These are phyloP conservation scores for Pisolithus tinctorius DNA, from an alignment of 768 basidiomycete genomes.

Conservation along the genomic window DNA sequence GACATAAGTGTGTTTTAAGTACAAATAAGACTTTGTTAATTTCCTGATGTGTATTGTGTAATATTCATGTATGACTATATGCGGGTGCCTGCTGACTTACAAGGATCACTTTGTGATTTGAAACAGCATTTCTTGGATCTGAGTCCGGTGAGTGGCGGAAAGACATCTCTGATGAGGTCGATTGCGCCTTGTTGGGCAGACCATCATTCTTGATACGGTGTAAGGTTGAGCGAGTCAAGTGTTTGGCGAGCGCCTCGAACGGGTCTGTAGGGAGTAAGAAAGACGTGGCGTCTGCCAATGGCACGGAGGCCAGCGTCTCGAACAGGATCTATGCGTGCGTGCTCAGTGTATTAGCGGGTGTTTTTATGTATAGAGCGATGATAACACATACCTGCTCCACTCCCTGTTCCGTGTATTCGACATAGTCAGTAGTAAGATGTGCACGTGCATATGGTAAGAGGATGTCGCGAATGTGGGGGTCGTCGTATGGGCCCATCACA, in stretches of 20 bases:
- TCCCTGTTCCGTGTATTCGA: slow-evolving; percentile 44
- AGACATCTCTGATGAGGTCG: too few species aligned
- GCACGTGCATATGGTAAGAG: slow-evolving; percentile 46
- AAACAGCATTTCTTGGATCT: slow-evolving; percentile 26
- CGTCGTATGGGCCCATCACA: background rate
- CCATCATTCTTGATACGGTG: too few species aligned
- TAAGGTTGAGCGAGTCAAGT: slow-evolving; percentile 46
- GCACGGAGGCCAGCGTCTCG: slow-evolving; percentile 35
- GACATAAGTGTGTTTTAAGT: too few species aligned
- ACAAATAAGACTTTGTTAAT: too few species aligned
- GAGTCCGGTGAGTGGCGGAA: slow-evolving; percentile 33
- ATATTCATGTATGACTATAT: background rate
- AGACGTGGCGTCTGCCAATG: slow-evolving; percentile 44
- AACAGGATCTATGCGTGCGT: slow-evolving; percentile 30
- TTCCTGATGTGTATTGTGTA: too few species aligned
- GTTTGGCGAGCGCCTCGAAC: slow-evolving; percentile 37
- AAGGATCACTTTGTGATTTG: background rate
- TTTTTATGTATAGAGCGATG: background rate
- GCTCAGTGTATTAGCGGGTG: slow-evolving; percentile 4
- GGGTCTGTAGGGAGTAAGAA: slow-evolving; percentile 51
- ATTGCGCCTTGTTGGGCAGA: too few species aligned
- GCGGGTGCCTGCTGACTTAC: slow-evolving; percentile 4
- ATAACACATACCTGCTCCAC: slow-evolving; percentile 36
- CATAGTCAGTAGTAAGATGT: slow-evolving; percentile 51
- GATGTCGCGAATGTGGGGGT: slow-evolving; percentile 44